Base-by-base conservation (phyloP, 1,139 yeast species). In the Kazachstania sp. region DNA sequence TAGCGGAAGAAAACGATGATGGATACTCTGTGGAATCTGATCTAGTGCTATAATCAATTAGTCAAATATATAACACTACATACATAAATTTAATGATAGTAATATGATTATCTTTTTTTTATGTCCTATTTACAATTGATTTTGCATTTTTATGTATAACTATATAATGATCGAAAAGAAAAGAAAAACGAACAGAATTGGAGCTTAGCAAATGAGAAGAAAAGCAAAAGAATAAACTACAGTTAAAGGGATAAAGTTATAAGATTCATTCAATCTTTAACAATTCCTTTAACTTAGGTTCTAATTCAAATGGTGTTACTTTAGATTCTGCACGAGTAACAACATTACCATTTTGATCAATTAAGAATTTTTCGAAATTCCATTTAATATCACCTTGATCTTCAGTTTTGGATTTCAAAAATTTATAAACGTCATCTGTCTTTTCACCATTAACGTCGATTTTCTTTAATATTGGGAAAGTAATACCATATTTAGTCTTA, bases 341-440 rank as follows among this genome's bases (percentile, higher is more conserved):
- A 30, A 86, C 95, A 0, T 72, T 59, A n/a, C 97, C 97, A 1
- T 74, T 53, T 50, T 72, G 70, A 61, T 80, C 79, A 39, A 88
- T 64, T 39, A 88, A 56, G 66, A 88, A 88, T 71, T 87, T 87
- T 64, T 86, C 96, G 64, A 87, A 87, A 68, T 87, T 87, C 96
- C 96, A 87, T 61, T 82, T 71, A 45, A 82, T 70, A 2, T 86
- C 45, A 37, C 86, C 53, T 69, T 73, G 61, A 82, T 79, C 4
- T 87, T 88, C 37, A 79, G 60, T 79, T 59, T 79, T 60, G 31
- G 64, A 43, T 72, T 90, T 90, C 63, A 90, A 74, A 70, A 64
- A 87, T 59, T 73, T 71, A 71, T 79, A 90, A 32, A 90, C 86
- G 5, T 86, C 83, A 60, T 81, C 84, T 18, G 86, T 78, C 23